Conservation (phyloP, 1,284 basidiomycete species). For the Cutaneotrichosporon mucoides region DNA sequence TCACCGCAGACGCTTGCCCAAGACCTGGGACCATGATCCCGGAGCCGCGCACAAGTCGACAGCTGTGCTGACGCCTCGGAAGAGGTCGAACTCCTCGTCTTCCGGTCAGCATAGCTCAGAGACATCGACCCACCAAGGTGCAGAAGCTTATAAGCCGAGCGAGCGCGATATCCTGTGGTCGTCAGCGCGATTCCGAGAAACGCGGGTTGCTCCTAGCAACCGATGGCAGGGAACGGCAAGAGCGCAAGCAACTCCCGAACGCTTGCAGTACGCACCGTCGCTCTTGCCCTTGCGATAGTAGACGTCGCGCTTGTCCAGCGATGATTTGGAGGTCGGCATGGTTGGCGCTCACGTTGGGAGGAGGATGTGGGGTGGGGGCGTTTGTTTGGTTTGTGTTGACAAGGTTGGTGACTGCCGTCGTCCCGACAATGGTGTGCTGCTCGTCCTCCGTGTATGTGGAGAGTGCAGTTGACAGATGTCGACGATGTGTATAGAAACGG, state of each 20-base stretch:
- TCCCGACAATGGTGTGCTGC: no score
- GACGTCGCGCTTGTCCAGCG: slow-evolving; percentile 53
- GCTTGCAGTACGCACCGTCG: slow-evolving; percentile 19
- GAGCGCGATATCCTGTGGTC: slow-evolving; percentile 54
- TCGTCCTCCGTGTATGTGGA: no score
- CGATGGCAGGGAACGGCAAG: no score
- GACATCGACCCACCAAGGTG: slow-evolving; percentile 28
- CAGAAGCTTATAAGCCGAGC: slow-evolving; percentile 56
- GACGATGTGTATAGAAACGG: no score
- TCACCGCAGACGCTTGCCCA: slow-evolving; percentile 45
- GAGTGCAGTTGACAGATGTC: no score
- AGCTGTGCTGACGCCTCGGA: slow-evolving; percentile 49
- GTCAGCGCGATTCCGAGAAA: neutral
- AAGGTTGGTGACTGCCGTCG: no score
- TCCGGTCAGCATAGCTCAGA: slow-evolving; percentile 9
- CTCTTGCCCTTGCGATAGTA: slow-evolving; percentile 53
- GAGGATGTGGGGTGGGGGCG: no score
- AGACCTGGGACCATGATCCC: slow-evolving; percentile 50
- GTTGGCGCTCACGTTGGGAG: neutral
- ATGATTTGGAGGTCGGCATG: slow-evolving; percentile 45
- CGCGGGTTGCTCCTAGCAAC: no score
- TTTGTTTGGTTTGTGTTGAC: no score
- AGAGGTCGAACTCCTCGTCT: slow-evolving; percentile 56
- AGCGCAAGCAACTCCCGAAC: neutral
- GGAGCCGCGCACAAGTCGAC: slow-evolving; percentile 60